Evolutionary conservation across 805 yeast species (phyloP).

Genomic region (Metschnikowia baotianmanensis): DNA sequence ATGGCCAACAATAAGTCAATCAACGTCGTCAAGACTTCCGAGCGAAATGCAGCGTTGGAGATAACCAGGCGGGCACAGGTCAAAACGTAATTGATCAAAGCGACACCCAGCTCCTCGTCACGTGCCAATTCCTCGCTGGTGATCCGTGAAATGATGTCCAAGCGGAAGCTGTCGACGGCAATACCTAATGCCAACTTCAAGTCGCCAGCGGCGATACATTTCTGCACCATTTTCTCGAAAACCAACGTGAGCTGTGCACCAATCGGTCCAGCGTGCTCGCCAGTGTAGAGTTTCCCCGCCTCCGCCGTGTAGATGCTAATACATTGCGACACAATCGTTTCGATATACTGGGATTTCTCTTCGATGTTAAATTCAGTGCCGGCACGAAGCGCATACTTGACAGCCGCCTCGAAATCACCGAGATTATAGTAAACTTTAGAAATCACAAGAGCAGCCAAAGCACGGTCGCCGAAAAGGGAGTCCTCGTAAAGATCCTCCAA

Average conservation of each 20-base stretch:
- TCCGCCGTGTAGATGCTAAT: slow-evolving; percentile 74
- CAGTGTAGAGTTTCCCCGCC: slow-evolving; percentile 47
- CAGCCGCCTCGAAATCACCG: slow-evolving; percentile 91
- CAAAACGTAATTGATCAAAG: slow-evolving; percentile 69
- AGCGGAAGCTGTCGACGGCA: slow-evolving; percentile 81
- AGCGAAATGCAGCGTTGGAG: slow-evolving; percentile 15
- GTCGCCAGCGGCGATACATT: slow-evolving; percentile 72
- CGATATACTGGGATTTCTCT: slow-evolving; percentile 80
- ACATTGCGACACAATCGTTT: slow-evolving; percentile 92
- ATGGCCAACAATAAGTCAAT: slow-evolving; percentile 58
- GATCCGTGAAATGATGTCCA: slow-evolving; percentile 71
- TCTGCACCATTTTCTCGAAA: slow-evolving; percentile 82
- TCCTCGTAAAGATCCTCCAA: slow-evolving; percentile 93
- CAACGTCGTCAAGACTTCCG: slow-evolving; percentile 43
- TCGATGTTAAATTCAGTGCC: slow-evolving; percentile 74
- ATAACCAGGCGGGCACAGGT: slow-evolving; percentile 64
- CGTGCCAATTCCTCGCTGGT: slow-evolving; percentile 40
- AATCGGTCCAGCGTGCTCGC: slow-evolving; percentile 28
- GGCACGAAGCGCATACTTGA: slow-evolving; percentile 82
- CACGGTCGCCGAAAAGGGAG: slow-evolving; percentile 66
- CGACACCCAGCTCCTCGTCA: slow-evolving; percentile 52
- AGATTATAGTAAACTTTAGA: slow-evolving; percentile 88
- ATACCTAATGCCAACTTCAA: slow-evolving; percentile 83
- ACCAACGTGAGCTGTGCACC: slow-evolving; percentile 65
- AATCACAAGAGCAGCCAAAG: slow-evolving; percentile 86